Evolutionary conservation across 1,284 basidiomycete species (phyloP).

Genomic region (Sutorius eximius): DNA sequence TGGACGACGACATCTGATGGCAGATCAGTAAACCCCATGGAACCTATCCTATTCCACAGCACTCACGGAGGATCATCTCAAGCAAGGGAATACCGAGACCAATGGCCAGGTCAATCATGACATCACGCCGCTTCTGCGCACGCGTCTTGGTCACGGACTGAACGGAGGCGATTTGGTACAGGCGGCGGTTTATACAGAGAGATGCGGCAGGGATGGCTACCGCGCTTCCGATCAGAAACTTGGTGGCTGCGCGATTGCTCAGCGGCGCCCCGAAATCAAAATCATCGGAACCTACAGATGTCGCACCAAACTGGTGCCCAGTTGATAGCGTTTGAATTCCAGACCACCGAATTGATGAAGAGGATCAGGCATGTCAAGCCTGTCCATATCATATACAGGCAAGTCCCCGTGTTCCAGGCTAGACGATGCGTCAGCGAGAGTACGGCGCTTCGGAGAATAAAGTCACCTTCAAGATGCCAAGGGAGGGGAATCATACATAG

Average conservation of each 20-base stretch:
- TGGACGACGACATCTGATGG: conserved; percentile 37
- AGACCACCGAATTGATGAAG: conserved; percentile 55
- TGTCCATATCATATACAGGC: conserved; percentile 61
- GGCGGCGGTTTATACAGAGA: conserved; percentile 46
- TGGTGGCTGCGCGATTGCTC: conserved; percentile 36
- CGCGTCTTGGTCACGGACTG: conserved; percentile 30
- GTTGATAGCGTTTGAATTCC: conserved; percentile 50
- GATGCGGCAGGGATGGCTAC: conserved; percentile 55
- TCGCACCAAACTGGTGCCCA: conserved; percentile 61
- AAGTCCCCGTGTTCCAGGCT: conserved; percentile 57
- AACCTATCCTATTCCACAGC: background rate
- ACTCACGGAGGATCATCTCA: conserved; percentile 52
- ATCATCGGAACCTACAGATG: conserved; percentile 14
- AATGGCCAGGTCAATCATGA: conserved; percentile 45
- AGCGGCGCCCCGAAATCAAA: background rate
- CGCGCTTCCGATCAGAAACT: conserved; percentile 39
- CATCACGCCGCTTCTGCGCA: conserved; percentile 38
- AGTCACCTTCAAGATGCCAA: conserved; percentile 43
- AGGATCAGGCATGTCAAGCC: conserved; percentile 47
- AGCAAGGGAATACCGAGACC: conserved; percentile 50
- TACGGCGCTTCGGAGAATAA: background rate
- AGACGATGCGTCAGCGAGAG: conserved; percentile 5
- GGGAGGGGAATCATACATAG: conserved; percentile 44
- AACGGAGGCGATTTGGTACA: conserved; percentile 49
- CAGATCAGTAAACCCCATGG: background rate